Conservation (phyloP, 352 stramenopile genomes). For the Phytophthora parvispora region DNA sequence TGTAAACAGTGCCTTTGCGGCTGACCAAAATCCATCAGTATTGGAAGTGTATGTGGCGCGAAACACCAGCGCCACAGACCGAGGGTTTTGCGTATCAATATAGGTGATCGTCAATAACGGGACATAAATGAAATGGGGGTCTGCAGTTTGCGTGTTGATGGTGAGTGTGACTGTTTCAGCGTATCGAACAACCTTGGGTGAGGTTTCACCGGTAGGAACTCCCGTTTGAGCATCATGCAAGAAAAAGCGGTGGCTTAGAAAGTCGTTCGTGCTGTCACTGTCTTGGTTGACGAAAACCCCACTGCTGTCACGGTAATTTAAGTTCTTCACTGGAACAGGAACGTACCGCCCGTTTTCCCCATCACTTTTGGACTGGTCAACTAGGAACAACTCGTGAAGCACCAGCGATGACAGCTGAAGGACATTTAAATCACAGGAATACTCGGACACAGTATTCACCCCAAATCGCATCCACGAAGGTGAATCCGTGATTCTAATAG, state of each 20-base stretch:
- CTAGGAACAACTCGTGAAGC: slow-evolving; percentile 94
- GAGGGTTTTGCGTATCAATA: slow-evolving; percentile 53
- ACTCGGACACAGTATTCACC: slow-evolving; percentile 60
- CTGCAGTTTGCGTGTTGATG: slow-evolving; percentile 58
- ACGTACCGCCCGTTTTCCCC: slow-evolving; percentile 68
- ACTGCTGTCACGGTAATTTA: slow-evolving; percentile 82
- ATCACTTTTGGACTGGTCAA: slow-evolving; percentile 79
- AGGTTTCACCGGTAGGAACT: slow-evolving; percentile 51
- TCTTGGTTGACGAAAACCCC: slow-evolving; percentile 88
- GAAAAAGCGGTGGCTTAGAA: slow-evolving; percentile 94
- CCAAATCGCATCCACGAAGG: slow-evolving; percentile 89
- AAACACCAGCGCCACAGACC: slow-evolving; percentile 57
- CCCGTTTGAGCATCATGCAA: slow-evolving; percentile 90
- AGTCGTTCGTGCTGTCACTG: slow-evolving; percentile 80
- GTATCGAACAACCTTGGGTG: slow-evolving; percentile 74
- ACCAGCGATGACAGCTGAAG: slow-evolving; percentile 54
- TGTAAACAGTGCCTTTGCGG: slow-evolving; percentile 79
- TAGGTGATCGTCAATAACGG: slow-evolving; percentile 88
- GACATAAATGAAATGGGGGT: slow-evolving; percentile 66
- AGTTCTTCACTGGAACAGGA: slow-evolving; percentile 90
- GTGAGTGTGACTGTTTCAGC: slow-evolving; percentile 77
- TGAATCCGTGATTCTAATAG: slow-evolving; percentile 10
- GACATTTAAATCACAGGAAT: slow-evolving; percentile 76
- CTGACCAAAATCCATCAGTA: slow-evolving; percentile 81
- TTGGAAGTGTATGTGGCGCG: slow-evolving; percentile 91